Percentiles rank a stretch among this genome's conserved stretches.
Evolutionary conservation across 2,329 filamentous ascomycete species (phyloP).

Genomic region (Alternaria infectoria): DNA sequence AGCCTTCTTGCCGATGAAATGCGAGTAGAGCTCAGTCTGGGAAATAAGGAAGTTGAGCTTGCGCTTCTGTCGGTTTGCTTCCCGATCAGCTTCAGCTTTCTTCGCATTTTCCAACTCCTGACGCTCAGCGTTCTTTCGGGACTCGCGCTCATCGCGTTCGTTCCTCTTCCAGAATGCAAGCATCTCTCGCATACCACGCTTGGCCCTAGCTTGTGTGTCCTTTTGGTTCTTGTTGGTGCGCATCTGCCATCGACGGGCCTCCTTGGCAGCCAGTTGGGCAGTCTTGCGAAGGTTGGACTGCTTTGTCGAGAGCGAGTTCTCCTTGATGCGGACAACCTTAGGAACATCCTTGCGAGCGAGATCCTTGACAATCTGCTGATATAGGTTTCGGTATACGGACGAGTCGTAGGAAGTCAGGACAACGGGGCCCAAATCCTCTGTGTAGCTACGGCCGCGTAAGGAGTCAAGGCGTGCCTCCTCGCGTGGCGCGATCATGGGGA

Average conservation of each 20-base stretch:
- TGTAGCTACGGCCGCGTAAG: constrained; percentile 51
- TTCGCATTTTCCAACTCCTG: constrained; percentile 96
- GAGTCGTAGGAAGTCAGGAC: constrained; percentile 70
- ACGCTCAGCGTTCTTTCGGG: constrained; percentile 90
- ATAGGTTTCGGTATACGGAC: constrained; percentile 95
- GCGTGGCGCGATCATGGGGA: constrained; percentile 66
- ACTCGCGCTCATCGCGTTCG: constrained; percentile 93
- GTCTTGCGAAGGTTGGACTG: constrained; percentile 98
- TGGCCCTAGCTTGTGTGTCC: constrained; percentile 93
- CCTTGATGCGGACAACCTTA: constrained; percentile 88
- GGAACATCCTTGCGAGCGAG: constrained; percentile 91
- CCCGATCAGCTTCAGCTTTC: constrained; percentile 94
- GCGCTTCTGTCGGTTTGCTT: constrained; percentile 95
- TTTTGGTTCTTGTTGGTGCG: constrained; percentile 99
- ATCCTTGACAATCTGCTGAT: constrained; percentile 96
- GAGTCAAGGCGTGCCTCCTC: constrained; percentile 61
- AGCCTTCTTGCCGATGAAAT: constrained; percentile 99
- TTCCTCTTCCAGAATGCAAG: constrained; percentile 99
- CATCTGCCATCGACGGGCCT: constrained; percentile 95
- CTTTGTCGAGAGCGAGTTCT: constrained; percentile 83
- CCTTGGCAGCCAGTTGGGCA: constrained; percentile 93
- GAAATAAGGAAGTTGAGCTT: constrained; percentile 99
- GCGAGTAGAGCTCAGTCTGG: constrained; percentile 97
- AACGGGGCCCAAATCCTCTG: constrained; percentile 55
- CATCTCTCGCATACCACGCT: constrained; percentile 99